Percentiles rank a stretch among this genome's conserved stretches.
Conservation (phyloP, 2,329 filamentous ascomycete species). For the Trichoderma afroharzianum region DNA sequence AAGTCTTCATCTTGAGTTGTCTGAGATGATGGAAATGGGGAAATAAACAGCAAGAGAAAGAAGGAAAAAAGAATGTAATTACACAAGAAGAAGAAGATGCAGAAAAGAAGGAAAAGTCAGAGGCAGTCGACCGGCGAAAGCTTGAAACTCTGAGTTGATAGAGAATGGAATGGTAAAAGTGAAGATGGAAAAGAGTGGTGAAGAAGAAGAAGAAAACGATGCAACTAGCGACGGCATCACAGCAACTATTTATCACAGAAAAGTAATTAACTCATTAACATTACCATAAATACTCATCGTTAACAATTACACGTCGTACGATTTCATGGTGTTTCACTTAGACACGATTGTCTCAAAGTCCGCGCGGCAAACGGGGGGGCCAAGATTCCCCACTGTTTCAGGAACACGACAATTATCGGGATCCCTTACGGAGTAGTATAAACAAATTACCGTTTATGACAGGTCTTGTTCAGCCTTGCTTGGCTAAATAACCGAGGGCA, state of each 20-base stretch:
- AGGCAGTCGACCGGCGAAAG: conserved; percentile 5
- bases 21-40: background rate
- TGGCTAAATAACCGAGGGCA: background rate
- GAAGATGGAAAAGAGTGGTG: background rate
- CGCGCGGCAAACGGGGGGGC: conserved; percentile 3
- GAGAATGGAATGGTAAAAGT: background rate
- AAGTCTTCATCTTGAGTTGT: background rate
- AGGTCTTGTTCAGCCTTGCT: background rate
- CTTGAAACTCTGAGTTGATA: background rate
- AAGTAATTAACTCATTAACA: background rate
- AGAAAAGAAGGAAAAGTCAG: background rate
- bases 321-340: background rate
- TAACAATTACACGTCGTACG: background rate
- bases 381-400: conserved; percentile 1
- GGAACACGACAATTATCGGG: background rate
- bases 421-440: background rate
- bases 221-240: background rate
- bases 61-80: background rate
- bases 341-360: background rate
- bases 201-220: background rate
- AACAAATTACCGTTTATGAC: background rate
- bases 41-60: background rate
- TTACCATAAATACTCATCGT: background rate
- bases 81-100: background rate
- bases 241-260: background rate